phyloP scores from a whole-genome alignment of 2,329 filamentous ascomycete genomes.

The Fusarium coicis region DNA sequence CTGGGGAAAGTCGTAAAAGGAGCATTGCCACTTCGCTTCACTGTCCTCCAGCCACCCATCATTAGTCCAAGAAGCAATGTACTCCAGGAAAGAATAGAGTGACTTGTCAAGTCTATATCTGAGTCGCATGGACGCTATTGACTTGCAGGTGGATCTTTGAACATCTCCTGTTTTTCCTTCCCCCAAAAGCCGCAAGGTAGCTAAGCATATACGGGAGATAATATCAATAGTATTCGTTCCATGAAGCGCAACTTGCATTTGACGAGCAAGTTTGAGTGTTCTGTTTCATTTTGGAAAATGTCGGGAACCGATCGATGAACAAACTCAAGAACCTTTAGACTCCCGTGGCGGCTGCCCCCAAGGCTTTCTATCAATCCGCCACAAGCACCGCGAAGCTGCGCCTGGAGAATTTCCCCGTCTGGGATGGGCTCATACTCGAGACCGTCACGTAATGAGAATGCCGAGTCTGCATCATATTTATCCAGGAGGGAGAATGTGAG shows the following conservation, averaged over 20 bases:
- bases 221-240: neutral
- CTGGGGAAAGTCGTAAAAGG: too few species aligned
- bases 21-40: neutral
- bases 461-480: fast-evolving
- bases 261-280: too few species aligned
- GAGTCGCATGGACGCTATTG: neutral
- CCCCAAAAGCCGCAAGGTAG: neutral
- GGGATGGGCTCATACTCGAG: fast-evolving
- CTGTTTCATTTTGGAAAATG: fast-evolving
- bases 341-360: too few species aligned
- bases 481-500: neutral
- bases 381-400: neutral
- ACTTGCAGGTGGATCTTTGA: fast-evolving
- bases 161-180: too few species aligned
- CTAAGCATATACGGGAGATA: neutral
- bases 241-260: neutral
- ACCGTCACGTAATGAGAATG: neutral
- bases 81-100: too few species aligned
- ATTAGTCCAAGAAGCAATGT: too few species aligned
- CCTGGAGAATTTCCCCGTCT: neutral
- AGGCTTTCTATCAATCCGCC: neutral
- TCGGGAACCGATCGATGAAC: neutral
- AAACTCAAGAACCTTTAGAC: neutral
- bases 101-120: fast-evolving
- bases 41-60: neutral